These are phyloP conservation scores for Aristolochia contorta DNA, from an alignment of 164 flowering plant genomes.

Conservation along the genomic window DNA sequence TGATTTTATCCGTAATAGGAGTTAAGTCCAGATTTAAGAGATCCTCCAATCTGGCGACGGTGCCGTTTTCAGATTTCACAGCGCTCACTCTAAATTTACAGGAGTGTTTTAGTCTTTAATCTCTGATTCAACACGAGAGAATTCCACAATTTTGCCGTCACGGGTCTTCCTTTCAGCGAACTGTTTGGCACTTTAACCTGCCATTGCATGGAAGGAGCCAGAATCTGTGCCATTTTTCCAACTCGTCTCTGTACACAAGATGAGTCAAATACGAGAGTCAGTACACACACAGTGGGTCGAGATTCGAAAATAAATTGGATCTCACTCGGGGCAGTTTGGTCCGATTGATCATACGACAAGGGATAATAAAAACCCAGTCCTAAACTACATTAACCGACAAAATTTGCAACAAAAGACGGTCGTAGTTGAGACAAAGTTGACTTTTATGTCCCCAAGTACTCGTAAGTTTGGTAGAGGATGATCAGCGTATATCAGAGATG, in stretches of 20 bases:
- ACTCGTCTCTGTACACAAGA: slow-evolving; percentile 4
- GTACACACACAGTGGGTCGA: too few species aligned
- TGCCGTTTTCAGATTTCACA: slow-evolving; percentile 39
- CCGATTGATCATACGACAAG: too few species aligned
- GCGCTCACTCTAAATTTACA: slow-evolving; percentile 51
- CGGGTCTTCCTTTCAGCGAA: slow-evolving; percentile 29
- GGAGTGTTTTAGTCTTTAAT: slow-evolving; percentile 35
- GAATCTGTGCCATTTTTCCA: slow-evolving; percentile 72
- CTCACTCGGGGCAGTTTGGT: too few species aligned
- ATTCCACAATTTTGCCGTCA: slow-evolving; percentile 53
- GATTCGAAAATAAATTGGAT: too few species aligned
- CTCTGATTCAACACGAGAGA: slow-evolving; percentile 50
- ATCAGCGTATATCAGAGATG: too few species aligned
- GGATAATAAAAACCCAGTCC: too few species aligned
- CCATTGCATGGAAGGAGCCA: slow-evolving; percentile 75
- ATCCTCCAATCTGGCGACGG: slow-evolving; percentile 66
- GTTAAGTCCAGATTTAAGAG: slow-evolving; percentile 75
- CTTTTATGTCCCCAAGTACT: too few species aligned
- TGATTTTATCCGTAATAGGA: slow-evolving; percentile 78
- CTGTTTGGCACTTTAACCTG: slow-evolving; percentile 48
- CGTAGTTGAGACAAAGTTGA: too few species aligned
- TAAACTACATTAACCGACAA: too few species aligned
- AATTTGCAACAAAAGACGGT: too few species aligned
- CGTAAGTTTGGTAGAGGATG: too few species aligned
- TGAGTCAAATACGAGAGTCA: background rate